Conservation (phyloP, 257 asterid genomes). For the Forsythia suspensa region DNA sequence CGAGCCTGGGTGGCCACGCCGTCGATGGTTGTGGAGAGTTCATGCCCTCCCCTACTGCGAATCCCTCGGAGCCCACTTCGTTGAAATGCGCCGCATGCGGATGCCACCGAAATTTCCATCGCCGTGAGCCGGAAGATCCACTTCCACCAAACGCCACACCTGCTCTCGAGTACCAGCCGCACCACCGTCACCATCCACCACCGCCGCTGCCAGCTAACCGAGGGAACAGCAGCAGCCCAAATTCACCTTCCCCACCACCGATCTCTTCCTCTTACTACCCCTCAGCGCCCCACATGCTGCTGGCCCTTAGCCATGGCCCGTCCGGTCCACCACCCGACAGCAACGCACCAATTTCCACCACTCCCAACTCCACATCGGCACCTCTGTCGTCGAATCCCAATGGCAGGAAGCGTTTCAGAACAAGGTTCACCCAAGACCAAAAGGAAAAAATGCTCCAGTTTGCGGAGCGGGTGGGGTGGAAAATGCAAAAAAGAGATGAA, state of each 20-base stretch:
- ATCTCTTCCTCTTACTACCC: conserved; percentile 90
- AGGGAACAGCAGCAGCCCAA: conserved; percentile 52
- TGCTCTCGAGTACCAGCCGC: conserved; percentile 80
- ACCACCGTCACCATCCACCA: conserved; percentile 92
- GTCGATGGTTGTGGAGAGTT: conserved; percentile 97
- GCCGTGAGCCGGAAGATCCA: conserved; percentile 79
- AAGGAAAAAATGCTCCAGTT: conserved; percentile 73
- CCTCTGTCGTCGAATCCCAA: conserved; percentile 22
- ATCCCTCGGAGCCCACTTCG: conserved; percentile 77
- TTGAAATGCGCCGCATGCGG: conserved; percentile 97
- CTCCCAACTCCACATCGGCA: conserved; percentile 19
- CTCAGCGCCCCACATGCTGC: conserved; percentile 87
- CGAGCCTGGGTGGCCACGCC: conserved; percentile 82
- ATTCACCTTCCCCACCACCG: conserved; percentile 93
- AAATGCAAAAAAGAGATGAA: conserved; percentile 78
- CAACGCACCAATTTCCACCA: conserved; percentile 31
- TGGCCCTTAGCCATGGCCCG: conserved; percentile 68
- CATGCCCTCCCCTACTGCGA: conserved; percentile 73
- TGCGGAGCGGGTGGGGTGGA: conserved; percentile 71
- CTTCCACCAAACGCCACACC: conserved; percentile 40
- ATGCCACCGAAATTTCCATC: conserved; percentile 98
- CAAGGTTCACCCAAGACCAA: conserved; percentile 66
- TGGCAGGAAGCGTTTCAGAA: conserved; percentile 68
- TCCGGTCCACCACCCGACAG: conserved; percentile 41
- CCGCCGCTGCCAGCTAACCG: conserved; percentile 33